These are phyloP conservation scores for Macroventuria anomochaeta DNA, from an alignment of 2,329 filamentous ascomycete genomes.

Conservation along the genomic window DNA sequence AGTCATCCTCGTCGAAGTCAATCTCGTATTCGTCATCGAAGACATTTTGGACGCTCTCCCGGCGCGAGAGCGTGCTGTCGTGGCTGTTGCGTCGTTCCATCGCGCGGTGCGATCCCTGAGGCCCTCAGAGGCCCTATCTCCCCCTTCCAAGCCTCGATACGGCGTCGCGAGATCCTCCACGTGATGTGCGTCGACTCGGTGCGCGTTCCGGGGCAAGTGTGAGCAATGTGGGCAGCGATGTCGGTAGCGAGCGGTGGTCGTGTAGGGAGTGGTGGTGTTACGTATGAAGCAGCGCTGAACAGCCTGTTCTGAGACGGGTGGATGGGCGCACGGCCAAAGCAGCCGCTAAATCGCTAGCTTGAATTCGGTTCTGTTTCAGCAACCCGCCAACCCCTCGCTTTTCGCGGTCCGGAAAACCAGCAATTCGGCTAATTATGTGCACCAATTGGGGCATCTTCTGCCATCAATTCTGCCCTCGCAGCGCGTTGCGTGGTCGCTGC, in stretches of 20 bases:
- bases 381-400: constrained; percentile 2
- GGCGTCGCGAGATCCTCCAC: constrained; percentile 22
- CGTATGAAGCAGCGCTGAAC: constrained; percentile 20
- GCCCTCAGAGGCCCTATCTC: constrained; percentile 37
- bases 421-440: not conserved
- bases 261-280: constrained; percentile 36
- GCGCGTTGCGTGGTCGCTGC: not conserved
- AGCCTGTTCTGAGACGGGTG: constrained; percentile 21
- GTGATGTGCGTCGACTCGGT: constrained; percentile 15
- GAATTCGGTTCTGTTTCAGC: constrained; percentile 33
- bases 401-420: constrained; percentile 4
- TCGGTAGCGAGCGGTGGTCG: constrained; percentile 23
- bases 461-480: not conserved
- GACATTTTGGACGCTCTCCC: constrained; percentile 50
- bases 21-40: constrained; percentile 59
- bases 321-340: constrained; percentile 27
- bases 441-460: not conserved
- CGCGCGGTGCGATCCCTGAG: constrained; percentile 40
- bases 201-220: constrained; percentile 24
- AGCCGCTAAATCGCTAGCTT: constrained; percentile 14
- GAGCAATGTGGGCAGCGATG: constrained; percentile 27
- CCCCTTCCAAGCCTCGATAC: constrained; percentile 33
- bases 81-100: constrained; percentile 49
- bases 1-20: constrained; percentile 50
- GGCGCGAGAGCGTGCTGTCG: constrained; percentile 37